Percentiles rank a stretch among this genome's conserved stretches.
Conservation (phyloP, 2,329 filamentous ascomycete species). For the Stagonosporopsis tanaceti region DNA sequence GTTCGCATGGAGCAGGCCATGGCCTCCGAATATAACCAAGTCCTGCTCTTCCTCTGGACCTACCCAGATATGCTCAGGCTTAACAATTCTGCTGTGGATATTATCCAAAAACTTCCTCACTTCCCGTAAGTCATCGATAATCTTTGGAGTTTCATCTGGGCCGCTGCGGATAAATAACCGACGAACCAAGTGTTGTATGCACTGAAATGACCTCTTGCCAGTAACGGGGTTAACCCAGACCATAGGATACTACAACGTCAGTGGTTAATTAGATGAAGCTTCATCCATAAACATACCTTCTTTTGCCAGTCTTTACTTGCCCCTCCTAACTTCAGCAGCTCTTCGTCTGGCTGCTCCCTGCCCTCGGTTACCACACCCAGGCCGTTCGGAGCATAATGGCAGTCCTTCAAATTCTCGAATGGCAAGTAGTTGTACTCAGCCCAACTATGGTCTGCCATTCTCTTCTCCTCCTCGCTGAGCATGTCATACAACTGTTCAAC, state of each 20-base stretch:
- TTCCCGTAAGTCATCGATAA: not conserved
- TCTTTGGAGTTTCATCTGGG: not conserved
- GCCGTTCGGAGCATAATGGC: not conserved
- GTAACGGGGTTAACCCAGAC: not conserved
- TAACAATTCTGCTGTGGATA: not conserved
- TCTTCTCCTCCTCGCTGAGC: slow-evolving; percentile 54
- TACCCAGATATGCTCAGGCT: not conserved
- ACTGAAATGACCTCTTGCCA: not conserved
- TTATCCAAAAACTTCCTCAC: not conserved
- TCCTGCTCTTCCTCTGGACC: not conserved
- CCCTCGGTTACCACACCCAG: not conserved
- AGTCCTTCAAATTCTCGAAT: slow-evolving; percentile 17
- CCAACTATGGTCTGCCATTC: slow-evolving; percentile 55
- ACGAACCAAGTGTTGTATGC: not conserved
- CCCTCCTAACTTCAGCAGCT: not conserved
- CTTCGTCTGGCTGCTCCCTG: not conserved
- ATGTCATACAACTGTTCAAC: slow-evolving; percentile 54
- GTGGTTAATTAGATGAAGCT: not conserved
- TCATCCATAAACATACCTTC: not conserved
- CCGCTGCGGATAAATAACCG: not conserved
- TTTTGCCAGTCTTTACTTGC: not conserved
- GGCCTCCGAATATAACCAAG: not conserved
- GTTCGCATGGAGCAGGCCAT: not conserved
- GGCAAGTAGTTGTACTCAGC: slow-evolving; percentile 49
- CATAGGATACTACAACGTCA: not conserved